Base-by-base conservation (phyloP, 2,329 filamentous ascomycete species). In the Colletotrichum orchidophilum region DNA sequence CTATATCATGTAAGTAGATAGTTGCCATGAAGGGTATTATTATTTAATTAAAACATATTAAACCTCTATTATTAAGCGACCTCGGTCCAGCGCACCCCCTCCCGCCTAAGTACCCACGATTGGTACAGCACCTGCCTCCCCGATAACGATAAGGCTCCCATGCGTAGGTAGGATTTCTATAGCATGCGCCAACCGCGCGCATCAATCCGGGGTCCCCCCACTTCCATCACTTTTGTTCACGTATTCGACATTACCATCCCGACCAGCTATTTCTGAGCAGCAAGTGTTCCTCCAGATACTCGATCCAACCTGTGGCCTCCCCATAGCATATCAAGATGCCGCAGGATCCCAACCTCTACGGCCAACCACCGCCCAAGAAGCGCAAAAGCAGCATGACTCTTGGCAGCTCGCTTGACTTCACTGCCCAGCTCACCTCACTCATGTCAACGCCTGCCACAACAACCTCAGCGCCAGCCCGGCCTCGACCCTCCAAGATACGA, bases 351-450 rank as follows among this genome's bases (percentile, higher is more conserved):
- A 83, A 91, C 73, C 88, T 98, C 15, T 98, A 98, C 81, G 94
- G 94, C 77, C 88, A 92, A 63, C 88, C 90, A 65, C 89, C 90
- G 46, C 84, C 88, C 12, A 96, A 95, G 81, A 91, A 91, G 76
- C 87, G 89, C 74, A 88, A 88, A 78, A 91, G 90, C 77, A 90
- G 93, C 77, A 89, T 94, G 68, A 90, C 90, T 21, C 89, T 95
- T 21, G 92, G 90, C 21, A 91, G 90, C 61, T 92, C 90, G 54
- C 89, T 97, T 65, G 91, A 94, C 78, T 98, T 99, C 84, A 91
- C 93, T n/a, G 94, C 94, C 12, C 93, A 96, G 74, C 90, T 98
- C 73, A 92, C 93, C 75, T 93, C 92, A 55, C 90, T 98, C 66
- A 94, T 98, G 82, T 67, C 72, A 12, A 75, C 81, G 5, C 83